phyloP scores from a whole-genome alignment of 1,284 basidiomycete genomes.

The Wolfiporia cocos region DNA sequence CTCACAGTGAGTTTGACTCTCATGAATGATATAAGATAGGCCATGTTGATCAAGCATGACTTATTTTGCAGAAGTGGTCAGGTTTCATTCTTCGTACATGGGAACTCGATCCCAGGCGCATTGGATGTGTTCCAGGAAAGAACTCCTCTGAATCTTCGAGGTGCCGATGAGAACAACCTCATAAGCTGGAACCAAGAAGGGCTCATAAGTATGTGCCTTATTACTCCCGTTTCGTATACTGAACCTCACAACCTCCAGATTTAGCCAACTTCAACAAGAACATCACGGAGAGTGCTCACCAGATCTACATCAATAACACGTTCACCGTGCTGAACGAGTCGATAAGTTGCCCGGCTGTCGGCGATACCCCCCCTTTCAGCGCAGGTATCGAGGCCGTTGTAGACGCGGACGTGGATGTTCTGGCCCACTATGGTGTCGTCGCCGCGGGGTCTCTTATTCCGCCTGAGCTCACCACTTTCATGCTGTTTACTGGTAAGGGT shows the following conservation, averaged over 20 bases:
- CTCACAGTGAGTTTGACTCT: conserved; percentile 19
- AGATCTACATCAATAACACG: conserved; percentile 27
- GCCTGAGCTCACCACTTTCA: conserved; percentile 30
- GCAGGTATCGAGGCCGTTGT: conserved; percentile 35
- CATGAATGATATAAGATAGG: too few species aligned
- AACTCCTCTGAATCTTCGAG: conserved; percentile 33
- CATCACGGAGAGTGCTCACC: too few species aligned
- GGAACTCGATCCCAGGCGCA: conserved; percentile 5
- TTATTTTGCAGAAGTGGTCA: conserved; percentile 23
- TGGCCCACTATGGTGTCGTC: conserved; percentile 34
- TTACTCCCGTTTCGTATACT: too few species aligned
- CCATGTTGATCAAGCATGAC: too few species aligned
- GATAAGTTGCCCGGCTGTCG: conserved; percentile 31
- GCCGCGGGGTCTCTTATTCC: conserved; percentile 38
- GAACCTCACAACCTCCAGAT: too few species aligned
- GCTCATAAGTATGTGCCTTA: conserved; percentile 6
- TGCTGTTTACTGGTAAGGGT: conserved; percentile 22
- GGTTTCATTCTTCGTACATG: conserved; percentile 35
- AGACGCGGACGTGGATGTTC: conserved; percentile 30
- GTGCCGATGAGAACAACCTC: too few species aligned
- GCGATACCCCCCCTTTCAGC: conserved; percentile 15
- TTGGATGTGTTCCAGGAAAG: background rate
- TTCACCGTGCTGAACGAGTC: conserved; percentile 36
- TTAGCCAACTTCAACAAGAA: too few species aligned
- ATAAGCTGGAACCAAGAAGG: too few species aligned